These are phyloP conservation scores for Aquilaria malaccensis DNA, from an alignment of 345 rosid genomes.

Conservation along the genomic window DNA sequence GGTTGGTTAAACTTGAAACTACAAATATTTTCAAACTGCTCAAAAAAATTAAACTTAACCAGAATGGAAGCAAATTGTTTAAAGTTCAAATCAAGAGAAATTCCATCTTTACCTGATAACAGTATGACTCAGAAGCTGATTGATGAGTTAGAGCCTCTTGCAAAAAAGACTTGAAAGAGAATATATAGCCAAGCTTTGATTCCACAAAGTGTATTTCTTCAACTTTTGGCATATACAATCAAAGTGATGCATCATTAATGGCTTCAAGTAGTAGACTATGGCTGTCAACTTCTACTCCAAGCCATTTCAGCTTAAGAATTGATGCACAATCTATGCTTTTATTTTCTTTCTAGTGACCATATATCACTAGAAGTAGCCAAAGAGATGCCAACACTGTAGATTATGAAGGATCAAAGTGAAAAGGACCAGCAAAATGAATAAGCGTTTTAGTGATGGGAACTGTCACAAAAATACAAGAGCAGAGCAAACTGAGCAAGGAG, in stretches of 20 bases:
- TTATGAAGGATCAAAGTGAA: no score
- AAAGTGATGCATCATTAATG: constrained; percentile 37
- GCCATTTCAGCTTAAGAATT: constrained; percentile 37
- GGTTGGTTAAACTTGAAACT: no score
- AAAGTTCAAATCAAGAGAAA: not conserved
- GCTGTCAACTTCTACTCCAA: constrained; percentile 50
- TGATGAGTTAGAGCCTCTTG: constrained; percentile 81
- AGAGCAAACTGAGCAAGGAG: no score
- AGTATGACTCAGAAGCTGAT: constrained; percentile 43
- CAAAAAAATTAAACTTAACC: not conserved
- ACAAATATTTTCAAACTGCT: no score
- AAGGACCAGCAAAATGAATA: no score
- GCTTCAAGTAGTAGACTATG: constrained; percentile 39
- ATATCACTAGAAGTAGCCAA: no score
- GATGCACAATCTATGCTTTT: no score
- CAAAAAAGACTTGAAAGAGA: constrained; percentile 58
- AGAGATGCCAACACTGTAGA: no score
- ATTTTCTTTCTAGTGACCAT: no score
- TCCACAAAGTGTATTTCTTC: constrained; percentile 45
- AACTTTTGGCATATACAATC: constrained; percentile 33
- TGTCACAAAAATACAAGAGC: no score
- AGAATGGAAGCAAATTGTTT: no score
- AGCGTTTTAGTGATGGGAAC: no score
- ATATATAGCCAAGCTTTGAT: constrained; percentile 52
- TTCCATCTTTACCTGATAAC: constrained; percentile 53